phyloP scores from a whole-genome alignment of 2,329 filamentous ascomycete genomes.

The Clonostachys sp. region DNA sequence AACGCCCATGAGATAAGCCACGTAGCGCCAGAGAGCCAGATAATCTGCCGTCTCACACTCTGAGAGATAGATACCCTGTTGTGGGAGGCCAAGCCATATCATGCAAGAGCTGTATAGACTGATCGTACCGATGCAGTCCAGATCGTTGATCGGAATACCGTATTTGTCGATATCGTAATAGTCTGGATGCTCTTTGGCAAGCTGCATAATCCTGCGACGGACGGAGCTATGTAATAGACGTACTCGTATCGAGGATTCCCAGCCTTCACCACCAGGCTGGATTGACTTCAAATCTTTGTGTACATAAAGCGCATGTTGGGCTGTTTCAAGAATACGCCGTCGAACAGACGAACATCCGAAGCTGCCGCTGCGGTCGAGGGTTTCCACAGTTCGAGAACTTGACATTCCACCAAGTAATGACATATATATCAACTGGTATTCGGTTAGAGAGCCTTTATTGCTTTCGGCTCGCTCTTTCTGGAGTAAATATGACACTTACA shows the following conservation, averaged over 20 bases:
- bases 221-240: constrained; percentile 62
- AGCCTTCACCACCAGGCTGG: constrained; percentile 59
- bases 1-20: constrained; percentile 67
- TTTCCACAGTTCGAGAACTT: constrained; percentile 69
- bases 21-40: constrained; percentile 70
- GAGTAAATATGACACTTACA: constrained; percentile 18
- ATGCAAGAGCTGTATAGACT: constrained; percentile 63
- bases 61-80: constrained; percentile 65
- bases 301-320: constrained; percentile 71
- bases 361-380: constrained; percentile 67
- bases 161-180: constrained; percentile 56
- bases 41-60: constrained; percentile 63
- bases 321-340: constrained; percentile 62
- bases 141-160: constrained; percentile 68
- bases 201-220: constrained; percentile 54
- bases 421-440: constrained; percentile 50
- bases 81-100: constrained; percentile 64
- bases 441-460: not conserved
- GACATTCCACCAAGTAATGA: constrained; percentile 68
- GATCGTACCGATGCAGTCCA: constrained; percentile 71
- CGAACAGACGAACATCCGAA: constrained; percentile 65
- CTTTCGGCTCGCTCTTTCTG: not conserved
- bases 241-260: constrained; percentile 58
- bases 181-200: constrained; percentile 45
- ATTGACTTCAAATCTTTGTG: constrained; percentile 61